Evolutionary conservation across 345 rosid genomes (phyloP), one percentile per base, ranked within the genome.

Genomic region (Populus alba): DNA sequence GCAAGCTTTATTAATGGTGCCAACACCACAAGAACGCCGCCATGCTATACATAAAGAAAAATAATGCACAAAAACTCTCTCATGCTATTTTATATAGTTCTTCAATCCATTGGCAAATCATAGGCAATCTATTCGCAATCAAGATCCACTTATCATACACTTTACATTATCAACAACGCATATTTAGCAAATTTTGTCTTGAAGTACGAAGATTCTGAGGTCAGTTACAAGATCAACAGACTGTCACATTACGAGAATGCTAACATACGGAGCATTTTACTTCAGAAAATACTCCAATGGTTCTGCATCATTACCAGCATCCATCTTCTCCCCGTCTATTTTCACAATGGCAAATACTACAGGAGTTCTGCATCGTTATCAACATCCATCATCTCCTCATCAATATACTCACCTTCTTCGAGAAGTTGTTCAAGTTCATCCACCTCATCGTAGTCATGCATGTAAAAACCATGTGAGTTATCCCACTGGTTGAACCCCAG

Each of bases 401-500:
- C 85, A 0, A 82, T 83, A 17, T 65, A 68, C 16, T 57, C 85
- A 13, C 74, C 84, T 55, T 78, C 87, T 74, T 79, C 91, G 8
- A 72, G 66, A 74, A 89, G 85, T 53, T 78, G 83, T 69, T 89
- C 94, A 25, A 88, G 81, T 79, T 86, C 95, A 22, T 89, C 92
- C 70, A 86, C 74, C 73, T 87, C 92, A 7, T 85, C 88, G 1
- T 87, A 80, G 72, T 86, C 90, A 23, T 84, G 92, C 89, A 61
- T 79, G 77, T 77, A 77, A 8, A 77, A 65, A 38, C 81, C 90
- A 72, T 91, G 92, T 38, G 81, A 70, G 77, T 81, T 90, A 75
- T 90, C 87, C 88, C 88, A 89, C 27, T 81, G 92, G 71, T 92
- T 90, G 2, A 78, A 70, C 25, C 92, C 95, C 2, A 95, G 91